Conservation (phyloP, 148 eudicot genomes). For the Cornus kousa region DNA sequence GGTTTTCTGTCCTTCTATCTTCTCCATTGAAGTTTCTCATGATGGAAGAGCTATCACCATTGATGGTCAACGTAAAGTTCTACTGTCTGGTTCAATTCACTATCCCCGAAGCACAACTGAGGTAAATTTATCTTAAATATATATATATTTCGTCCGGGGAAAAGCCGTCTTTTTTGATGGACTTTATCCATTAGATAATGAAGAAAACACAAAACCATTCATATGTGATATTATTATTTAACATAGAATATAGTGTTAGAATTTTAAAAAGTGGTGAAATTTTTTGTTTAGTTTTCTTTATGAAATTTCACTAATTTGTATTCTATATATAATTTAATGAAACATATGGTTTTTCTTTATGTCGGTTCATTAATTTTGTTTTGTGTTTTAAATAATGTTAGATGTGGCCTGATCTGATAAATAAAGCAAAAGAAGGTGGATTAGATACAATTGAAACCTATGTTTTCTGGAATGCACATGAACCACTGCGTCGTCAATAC, state of each 20-base stretch:
- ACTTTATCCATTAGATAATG: no score
- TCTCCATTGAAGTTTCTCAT: slow-evolving; percentile 33
- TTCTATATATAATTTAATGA: neutral
- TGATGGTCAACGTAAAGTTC: slow-evolving; percentile 42
- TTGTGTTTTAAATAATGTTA: neutral
- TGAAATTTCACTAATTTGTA: neutral
- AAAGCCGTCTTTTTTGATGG: no score
- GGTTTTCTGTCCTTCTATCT: slow-evolving; percentile 7
- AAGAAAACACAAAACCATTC: no score
- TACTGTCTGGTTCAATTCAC: slow-evolving; percentile 56
- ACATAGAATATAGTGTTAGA: no score
- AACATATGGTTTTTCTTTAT: no score
- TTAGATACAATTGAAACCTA: slow-evolving; percentile 56
- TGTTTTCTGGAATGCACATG: slow-evolving; percentile 70
- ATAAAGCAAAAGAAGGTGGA: slow-evolving; percentile 57
- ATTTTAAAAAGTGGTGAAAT: no score
- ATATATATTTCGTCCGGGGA: no score
- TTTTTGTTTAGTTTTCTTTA: no score
- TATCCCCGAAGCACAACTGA: slow-evolving; percentile 59
- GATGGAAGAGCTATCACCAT: slow-evolving; percentile 52
- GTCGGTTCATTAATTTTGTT: no score
- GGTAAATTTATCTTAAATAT: slow-evolving; percentile 14
- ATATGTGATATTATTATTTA: no score
- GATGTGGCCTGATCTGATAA: slow-evolving; percentile 82
- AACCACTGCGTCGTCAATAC: slow-evolving; percentile 50